Conservation (phyloP, 2,329 filamentous ascomycete genomes). For the Mycosphaerella sp. region DNA sequence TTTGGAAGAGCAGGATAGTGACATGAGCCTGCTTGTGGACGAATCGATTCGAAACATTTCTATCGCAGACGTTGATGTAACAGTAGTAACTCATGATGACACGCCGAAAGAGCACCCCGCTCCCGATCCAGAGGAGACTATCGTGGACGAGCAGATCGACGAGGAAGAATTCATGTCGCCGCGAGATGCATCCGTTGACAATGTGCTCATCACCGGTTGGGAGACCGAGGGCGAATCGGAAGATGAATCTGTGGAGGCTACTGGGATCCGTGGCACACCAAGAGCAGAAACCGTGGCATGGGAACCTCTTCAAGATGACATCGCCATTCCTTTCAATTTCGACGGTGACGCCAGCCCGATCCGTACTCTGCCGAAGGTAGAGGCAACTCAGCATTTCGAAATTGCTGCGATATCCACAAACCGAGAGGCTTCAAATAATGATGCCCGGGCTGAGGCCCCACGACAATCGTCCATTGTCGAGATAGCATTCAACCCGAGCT, state of each 20-base stretch:
- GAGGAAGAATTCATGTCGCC: conserved; percentile 9
- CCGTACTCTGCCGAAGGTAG: conserved; percentile 13
- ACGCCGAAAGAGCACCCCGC: not conserved
- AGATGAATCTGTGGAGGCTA: conserved; percentile 6
- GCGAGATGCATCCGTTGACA: conserved; percentile 13
- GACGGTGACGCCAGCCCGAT: conserved; percentile 16
- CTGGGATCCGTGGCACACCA: conserved; percentile 10
- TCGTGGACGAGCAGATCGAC: conserved; percentile 14
- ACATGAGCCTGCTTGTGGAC: conserved; percentile 10
- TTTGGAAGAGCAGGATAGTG: conserved; percentile 3
- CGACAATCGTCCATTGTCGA: not conserved
- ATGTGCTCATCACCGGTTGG: conserved; percentile 17
- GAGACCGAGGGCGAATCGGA: not conserved
- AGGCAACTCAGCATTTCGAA: conserved; percentile 13
- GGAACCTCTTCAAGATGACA: conserved; percentile 27
- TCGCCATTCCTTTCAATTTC: conserved; percentile 29
- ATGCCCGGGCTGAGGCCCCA: not conserved
- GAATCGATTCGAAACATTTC: not conserved
- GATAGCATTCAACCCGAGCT: not conserved
- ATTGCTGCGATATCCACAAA: not conserved
- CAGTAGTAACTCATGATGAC: not conserved
- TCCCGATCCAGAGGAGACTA: conserved; percentile 12
- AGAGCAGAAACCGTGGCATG: conserved; percentile 29
- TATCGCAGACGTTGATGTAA: not conserved
- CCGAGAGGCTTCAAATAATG: not conserved